Percentiles rank a stretch among this genome's conserved stretches.
phyloP scores from a whole-genome alignment of 2,329 filamentous ascomycete genomes.

The Kalaharituber pfeilii region DNA sequence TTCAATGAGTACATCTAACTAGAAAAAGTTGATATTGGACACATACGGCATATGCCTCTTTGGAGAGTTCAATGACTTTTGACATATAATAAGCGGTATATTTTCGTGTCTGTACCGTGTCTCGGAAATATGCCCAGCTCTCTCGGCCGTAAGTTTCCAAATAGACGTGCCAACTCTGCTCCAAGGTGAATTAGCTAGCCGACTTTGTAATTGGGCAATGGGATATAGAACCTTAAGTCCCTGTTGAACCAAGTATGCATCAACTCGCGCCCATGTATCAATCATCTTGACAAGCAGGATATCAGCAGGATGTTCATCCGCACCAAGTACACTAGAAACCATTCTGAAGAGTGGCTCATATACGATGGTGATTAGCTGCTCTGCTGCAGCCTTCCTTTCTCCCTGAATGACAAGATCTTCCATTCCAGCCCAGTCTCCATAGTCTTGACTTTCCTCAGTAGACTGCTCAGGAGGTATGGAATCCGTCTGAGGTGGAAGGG shows the following conservation, averaged over 20 bases:
- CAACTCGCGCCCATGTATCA: slow-evolving; percentile 39
- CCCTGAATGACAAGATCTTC: slow-evolving; percentile 25
- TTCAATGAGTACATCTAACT: too few relatives aligned
- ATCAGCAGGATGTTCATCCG: slow-evolving; percentile 39
- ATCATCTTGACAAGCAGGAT: slow-evolving; percentile 34
- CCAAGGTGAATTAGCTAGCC: not conserved
- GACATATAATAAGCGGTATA: slow-evolving; percentile 33
- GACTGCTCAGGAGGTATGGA: slow-evolving; percentile 7
- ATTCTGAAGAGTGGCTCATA: slow-evolving; percentile 36
- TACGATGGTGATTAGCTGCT: slow-evolving; percentile 22
- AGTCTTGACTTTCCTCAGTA: slow-evolving; percentile 47
- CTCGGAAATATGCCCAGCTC: slow-evolving; percentile 32
- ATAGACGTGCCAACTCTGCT: slow-evolving; percentile 36
- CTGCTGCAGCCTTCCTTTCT: slow-evolving; percentile 16
- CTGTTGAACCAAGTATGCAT: slow-evolving; percentile 32
- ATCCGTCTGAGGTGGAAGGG: slow-evolving; percentile 8
- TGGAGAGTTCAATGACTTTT: slow-evolving; percentile 29
- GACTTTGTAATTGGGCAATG: not conserved
- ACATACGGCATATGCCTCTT: slow-evolving; percentile 24
- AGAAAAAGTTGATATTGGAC: too few relatives aligned
- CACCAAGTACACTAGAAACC: slow-evolving; percentile 44
- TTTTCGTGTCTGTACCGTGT: slow-evolving; percentile 33
- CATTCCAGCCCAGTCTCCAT: slow-evolving; percentile 41
- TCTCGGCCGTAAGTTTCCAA: slow-evolving; percentile 37
- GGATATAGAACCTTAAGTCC: slow-evolving; percentile 26